Evolutionary conservation across 2,329 filamentous ascomycete genomes (phyloP).

Genomic region (Ilyonectria mors-panacis): DNA sequence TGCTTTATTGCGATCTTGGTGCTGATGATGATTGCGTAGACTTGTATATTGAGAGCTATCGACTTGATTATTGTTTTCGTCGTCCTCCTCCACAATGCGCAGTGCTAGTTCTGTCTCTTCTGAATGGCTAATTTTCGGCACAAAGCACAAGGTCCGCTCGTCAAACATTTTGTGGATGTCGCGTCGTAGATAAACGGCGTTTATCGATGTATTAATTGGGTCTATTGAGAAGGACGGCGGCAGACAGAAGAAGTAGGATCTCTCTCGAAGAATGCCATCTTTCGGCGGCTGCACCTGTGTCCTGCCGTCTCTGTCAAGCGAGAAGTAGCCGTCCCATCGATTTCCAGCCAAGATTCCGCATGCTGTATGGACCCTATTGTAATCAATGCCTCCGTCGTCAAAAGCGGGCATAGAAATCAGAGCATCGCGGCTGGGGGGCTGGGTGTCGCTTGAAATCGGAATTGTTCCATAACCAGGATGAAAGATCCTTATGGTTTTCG

Average conservation of each 20-base stretch:
- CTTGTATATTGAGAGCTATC: not conserved
- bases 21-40: not conserved
- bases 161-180: slow-evolving; percentile 17
- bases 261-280: slow-evolving; percentile 15
- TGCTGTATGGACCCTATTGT: slow-evolving; percentile 11
- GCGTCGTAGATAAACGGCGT: not conserved
- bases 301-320: not conserved
- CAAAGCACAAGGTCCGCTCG: slow-evolving; percentile 8
- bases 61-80: not conserved
- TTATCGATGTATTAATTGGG: slow-evolving; percentile 3
- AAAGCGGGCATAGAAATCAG: slow-evolving; percentile 11
- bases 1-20: not conserved
- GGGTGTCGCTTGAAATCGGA: not conserved
- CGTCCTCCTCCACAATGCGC: not conserved
- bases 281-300: not conserved
- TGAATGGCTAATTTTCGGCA: not conserved
- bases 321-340: slow-evolving; percentile 26
- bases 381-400: slow-evolving; percentile 19
- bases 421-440: not conserved
- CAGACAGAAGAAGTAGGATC: slow-evolving; percentile 15
- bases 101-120: not conserved
- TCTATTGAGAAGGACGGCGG: slow-evolving; percentile 12
- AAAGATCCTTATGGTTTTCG: slow-evolving; percentile 11
- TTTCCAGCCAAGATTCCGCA: slow-evolving; percentile 15
- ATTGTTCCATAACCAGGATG: slow-evolving; percentile 15